Evolutionary conservation across 768 basidiomycete species (phyloP), one percentile per base, ranked within the genome.

Genomic region (Mycena maculata): DNA sequence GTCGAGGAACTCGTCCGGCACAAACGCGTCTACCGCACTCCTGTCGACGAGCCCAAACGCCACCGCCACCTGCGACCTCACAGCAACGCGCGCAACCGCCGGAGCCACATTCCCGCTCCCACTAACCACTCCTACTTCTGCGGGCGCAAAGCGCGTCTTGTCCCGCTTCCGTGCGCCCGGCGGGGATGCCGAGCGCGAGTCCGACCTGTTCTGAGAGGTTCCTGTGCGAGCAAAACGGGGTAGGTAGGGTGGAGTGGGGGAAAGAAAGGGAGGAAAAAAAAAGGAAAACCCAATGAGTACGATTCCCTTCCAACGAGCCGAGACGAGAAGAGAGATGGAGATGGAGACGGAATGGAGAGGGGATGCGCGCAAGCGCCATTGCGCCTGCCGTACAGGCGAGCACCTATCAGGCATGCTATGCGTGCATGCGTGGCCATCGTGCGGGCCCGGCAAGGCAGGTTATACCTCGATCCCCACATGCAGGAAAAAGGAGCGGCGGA

Each of bases 251-350:
- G 20, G 13, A 7, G 45, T 15, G 30, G 28, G 12, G 41, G 56
- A 28, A 12, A 20, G 25, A 52, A 38, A 49, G 22, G 53, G 10
- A 25, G 22, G 25, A 44, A 39, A 52, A 48, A 47, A 41, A 60
- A 18, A 48, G 48, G 18, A 68, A 68, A 68, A 68, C 47, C 66
- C 66, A 56, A 70, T 70, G 69, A 70, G 69, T 66, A 70, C 22
- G 50, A 36, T 67, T 70, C 59, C 65, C 63, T 60, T 41, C 60
- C 59, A 23, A 47, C 31, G 69, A 64, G 69, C 54, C 65, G 69
- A 64, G 62, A 50, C 42, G 49, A 28, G 39, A 64, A 55, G 45
- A 67, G 69, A 49, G 20, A 36, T 36, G 57, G 63, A 63, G 16
- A 13, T 6, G 52, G 50, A 30, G 60, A n/a, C 1, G 36, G 31